Base-by-base conservation (phyloP, 345 rosid species). In the Boechera divaricarpa region DNA sequence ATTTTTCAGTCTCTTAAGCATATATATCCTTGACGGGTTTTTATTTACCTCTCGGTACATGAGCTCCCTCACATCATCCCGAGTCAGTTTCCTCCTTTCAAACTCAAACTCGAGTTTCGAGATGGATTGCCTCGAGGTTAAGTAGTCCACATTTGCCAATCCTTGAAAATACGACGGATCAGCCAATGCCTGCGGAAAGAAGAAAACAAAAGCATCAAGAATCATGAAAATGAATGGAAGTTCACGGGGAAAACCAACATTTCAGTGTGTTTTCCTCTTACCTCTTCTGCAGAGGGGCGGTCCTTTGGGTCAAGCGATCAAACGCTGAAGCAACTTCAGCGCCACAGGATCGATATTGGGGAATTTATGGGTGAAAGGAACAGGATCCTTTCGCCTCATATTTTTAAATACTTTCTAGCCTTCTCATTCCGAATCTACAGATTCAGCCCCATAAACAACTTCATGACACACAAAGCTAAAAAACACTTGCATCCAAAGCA, bases 251-350 rank as follows among this genome's bases (percentile, higher is more conserved):
- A 55, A 13, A 10, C 24, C 2, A 7, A 35, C 2, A 39, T 5
- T 49, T 57, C 32, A 12, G 26, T 41, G 8, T 55, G 16, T 72
- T 41, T 21, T 55, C n/a, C 67, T 38, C 71, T 83, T 81, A 88
- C 86, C 98, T 95, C 94, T 85, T 89, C 94, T 21, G 98, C 97
- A 75, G 98, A 85, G 60, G 93, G 96, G 63, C 97, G 97, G 69
- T 92, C 90, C 80, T 90, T 89, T 52, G 99, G 98, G 82, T 95
- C 96, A 82, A 61, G 98, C 99, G 70, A 95, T 84, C 83, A 95
- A 79, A 52, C 92, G 91, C 80, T 91, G 83, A 56, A 95, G 93
- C 72, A 95, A 83, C 67, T 82, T 72, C 70, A 95, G 83, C 74
- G 98, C 98, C 81, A 77, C 74, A 72, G 91, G 90, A 83, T 90